phyloP scores from a whole-genome alignment of 441 rosid species.

The Gossypium schwendimanii region DNA sequence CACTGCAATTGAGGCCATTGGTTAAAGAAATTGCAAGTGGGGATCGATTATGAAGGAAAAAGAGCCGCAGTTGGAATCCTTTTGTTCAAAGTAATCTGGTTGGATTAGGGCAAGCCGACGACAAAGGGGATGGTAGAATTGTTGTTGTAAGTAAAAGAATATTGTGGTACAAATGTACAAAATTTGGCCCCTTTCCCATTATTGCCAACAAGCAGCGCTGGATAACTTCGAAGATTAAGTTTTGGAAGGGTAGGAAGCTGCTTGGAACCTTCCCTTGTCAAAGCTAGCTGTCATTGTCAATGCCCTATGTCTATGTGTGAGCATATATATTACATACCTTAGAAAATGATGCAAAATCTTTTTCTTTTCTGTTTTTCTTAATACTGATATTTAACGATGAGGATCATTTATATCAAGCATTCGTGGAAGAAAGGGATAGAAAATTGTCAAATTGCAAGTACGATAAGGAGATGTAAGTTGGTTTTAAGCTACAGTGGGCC shows the following conservation, averaged over 20 bases:
- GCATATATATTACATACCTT: not conserved
- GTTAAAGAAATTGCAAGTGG: no score
- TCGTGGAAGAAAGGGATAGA: not conserved
- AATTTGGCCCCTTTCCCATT: not conserved
- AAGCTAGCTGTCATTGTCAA: not conserved
- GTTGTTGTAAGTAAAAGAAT: not conserved
- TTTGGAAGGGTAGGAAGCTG: slow-evolving; percentile 9
- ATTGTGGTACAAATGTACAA: not conserved
- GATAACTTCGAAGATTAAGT: not conserved
- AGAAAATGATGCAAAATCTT: not conserved
- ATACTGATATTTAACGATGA: no score
- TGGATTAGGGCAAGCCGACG: no score
- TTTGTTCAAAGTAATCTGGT: no score
- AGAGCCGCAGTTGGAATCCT: no score
- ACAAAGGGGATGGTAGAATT: not conserved
- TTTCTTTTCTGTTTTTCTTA: not conserved
- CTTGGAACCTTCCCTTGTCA: slow-evolving; percentile 16
- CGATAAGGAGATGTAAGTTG: not conserved
- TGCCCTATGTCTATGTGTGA: not conserved
- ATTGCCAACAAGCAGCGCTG: not conserved
- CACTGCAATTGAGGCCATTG: no score
- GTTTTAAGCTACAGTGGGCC: not conserved
- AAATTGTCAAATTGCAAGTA: not conserved
- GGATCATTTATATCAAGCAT: no score
- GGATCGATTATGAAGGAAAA: no score